Evolutionary conservation across 441 rosid genomes (phyloP).

Genomic region (Raphanus hybrid): DNA sequence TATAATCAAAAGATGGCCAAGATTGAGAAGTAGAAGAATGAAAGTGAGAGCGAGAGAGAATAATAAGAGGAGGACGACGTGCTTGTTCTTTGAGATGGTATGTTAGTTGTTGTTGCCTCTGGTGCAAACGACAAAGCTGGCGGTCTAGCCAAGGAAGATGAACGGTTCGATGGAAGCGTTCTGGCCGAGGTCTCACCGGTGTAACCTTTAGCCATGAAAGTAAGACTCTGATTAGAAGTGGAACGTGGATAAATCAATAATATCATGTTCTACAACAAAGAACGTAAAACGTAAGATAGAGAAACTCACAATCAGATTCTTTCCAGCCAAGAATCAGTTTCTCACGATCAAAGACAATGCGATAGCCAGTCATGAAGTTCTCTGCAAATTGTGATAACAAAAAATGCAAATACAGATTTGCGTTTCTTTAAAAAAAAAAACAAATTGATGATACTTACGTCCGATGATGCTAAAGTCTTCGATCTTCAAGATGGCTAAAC

Average conservation of each 20-base stretch:
- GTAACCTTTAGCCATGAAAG: constrained; percentile 35
- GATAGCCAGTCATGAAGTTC: constrained; percentile 94
- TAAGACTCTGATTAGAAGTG: neutral
- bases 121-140: constrained; percentile 71
- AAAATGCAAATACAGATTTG: neutral
- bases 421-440: neutral
- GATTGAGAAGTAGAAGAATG: constrained; percentile 32
- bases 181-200: constrained; percentile 41
- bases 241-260: neutral
- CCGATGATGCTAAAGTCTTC: too few relatives aligned
- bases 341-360: constrained; percentile 76
- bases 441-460: too few relatives aligned
- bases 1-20: constrained; percentile 33
- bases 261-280: neutral
- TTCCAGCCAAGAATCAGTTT: constrained; percentile 79
- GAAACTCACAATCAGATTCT: constrained; percentile 75
- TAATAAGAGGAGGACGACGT: constrained; percentile 37
- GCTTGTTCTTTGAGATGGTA: constrained; percentile 39
- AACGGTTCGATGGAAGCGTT: constrained; percentile 53
- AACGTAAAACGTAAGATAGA: neutral
- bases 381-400: constrained; percentile 52
- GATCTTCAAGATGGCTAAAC: too few relatives aligned
- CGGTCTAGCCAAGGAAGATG: constrained; percentile 46
- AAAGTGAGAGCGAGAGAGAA: constrained; percentile 29
- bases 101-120: constrained; percentile 59